These are phyloP conservation scores for Elsinoe necatrix DNA, from an alignment of 2,329 filamentous ascomycete genomes.

Conservation along the genomic window DNA sequence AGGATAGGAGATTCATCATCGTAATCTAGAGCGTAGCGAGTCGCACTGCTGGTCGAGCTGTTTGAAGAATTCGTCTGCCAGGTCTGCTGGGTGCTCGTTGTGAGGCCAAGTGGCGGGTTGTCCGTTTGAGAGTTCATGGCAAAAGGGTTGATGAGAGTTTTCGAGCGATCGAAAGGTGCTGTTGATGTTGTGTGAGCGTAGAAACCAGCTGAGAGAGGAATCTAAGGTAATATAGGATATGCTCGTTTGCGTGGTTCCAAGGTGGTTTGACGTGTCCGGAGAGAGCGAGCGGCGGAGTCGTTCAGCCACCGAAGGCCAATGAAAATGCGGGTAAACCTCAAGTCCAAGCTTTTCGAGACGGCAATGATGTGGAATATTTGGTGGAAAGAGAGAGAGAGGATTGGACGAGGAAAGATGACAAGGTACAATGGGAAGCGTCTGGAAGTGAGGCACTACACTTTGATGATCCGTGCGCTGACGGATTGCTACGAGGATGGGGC, in stretches of 20 bases:
- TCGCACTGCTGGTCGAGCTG: constrained; percentile 31
- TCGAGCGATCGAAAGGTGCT: neutral
- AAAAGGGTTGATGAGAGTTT: neutral
- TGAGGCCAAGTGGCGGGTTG: neutral
- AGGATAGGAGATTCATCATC: constrained; percentile 36
- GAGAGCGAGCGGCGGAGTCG: neutral
- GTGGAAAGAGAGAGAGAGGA: neutral
- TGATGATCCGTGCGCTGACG: neutral
- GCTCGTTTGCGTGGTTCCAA: neutral
- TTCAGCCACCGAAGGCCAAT: neutral
- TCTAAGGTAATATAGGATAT: neutral
- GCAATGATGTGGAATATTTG: neutral
- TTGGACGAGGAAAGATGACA: neutral
- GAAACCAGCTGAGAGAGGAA: neutral
- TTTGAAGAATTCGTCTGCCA: constrained; percentile 39
- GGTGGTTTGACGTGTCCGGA: constrained; percentile 3
- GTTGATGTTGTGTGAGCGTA: neutral
- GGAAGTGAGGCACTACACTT: neutral
- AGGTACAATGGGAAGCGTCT: constrained; percentile 3
- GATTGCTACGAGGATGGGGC: neutral
- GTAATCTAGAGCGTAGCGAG: constrained; percentile 37
- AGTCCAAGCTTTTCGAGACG: neutral
- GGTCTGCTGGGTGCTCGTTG: constrained; percentile 23
- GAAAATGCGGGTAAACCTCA: neutral
- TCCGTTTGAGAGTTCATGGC: neutral